Base-by-base conservation (phyloP, 305 asterid species). In the Fraxinus angustifolia region DNA sequence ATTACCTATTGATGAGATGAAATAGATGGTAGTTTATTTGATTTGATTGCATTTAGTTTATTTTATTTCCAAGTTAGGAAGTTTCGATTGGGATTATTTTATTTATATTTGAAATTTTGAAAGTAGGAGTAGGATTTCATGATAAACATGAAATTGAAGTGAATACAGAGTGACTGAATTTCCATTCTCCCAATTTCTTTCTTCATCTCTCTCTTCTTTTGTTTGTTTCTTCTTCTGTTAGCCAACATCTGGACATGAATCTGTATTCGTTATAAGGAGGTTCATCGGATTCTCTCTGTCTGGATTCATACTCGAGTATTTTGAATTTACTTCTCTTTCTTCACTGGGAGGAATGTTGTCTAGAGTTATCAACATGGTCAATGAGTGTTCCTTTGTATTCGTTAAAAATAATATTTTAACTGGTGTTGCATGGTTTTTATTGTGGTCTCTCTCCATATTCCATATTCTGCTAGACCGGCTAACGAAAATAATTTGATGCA, bases 241-340 rank as follows among this genome's bases (percentile, higher is more conserved):
- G 73, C 73, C n/a, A 26, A 65, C 73, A 65, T 7, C 73, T 82
- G 62, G 53, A 79, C 67, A 5, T 78, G 53, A 50, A 19, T 28
- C 70, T 70, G 62, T 34, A 77, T 17, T 68, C 58, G 4, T 23
- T 73, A 48, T n/a, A 31, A 31, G 34, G 34, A 31, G 34, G 34
- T 21, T 21, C 6, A 33, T 56, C 16, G 50, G 73, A 62, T 79
- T 79, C n/a, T 78, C 58, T 70, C 35, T 26, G 35, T 78, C 75
- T 58, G 40, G 72, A 36, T 68, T 79, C 30, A 50, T 1, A 71
- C 40, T 78, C 36, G n/a, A 36, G 75, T 34, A 50, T 48, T 36
- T 78, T 2, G 53, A 71, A 72, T 19, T 67, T 11, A 14, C 33
- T 82, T 56, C 8, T 38, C 38, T 80, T 73, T 33, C n/a, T 58